Evolutionary conservation across 169 alveolate genomes (phyloP), one percentile per base, ranked within the genome.

Genomic region (Theileria annulata): DNA sequence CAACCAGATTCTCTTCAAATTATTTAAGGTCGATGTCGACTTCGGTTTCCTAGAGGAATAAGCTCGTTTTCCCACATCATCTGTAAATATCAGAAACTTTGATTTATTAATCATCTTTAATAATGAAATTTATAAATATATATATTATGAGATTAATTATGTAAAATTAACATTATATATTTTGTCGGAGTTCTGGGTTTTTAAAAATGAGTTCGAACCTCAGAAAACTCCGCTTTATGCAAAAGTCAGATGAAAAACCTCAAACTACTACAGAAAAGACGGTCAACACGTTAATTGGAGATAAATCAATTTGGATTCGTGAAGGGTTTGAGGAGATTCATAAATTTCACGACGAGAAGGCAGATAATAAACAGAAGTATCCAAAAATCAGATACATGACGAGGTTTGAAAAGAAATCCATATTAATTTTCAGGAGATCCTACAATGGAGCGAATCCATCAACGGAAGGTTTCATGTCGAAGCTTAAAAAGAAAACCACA

Each of bases 401-500:
- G 47, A 80, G 88, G 88, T 80, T 23, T 37, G 88, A 42, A 9
- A 1, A 21, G 19, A 25, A 30, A 31, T 8, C n/a, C 64, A 15
- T 17, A 37, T 28, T 75, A 12, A 25, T 47, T 21, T 54, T 21
- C 71, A 80, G 88, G 79, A 31, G 60, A 27, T 80, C 88, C 4
- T 80, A 51, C 73, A 80, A 80, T 73, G 88, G 88, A 19, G 85
- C 88, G 74, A 80, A 80, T 60, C 88, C 88, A 33, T 66, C 21
- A 27, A 71, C 75, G 23, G 88, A 80, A 25, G 66, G 72, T 25
- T 64, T 28, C 66, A 80, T 80, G 82, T 54, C 33, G 56, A 23
- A 70, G 51, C 17, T 74, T 48, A n/a, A 54, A 33, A 80, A 64
- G 72, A 30, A 80, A 54, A 47, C 59, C 37, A 30, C 47, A 69